Base-by-base conservation (phyloP, 768 basidiomycete genomes). In the Tylopilus sp. region DNA sequence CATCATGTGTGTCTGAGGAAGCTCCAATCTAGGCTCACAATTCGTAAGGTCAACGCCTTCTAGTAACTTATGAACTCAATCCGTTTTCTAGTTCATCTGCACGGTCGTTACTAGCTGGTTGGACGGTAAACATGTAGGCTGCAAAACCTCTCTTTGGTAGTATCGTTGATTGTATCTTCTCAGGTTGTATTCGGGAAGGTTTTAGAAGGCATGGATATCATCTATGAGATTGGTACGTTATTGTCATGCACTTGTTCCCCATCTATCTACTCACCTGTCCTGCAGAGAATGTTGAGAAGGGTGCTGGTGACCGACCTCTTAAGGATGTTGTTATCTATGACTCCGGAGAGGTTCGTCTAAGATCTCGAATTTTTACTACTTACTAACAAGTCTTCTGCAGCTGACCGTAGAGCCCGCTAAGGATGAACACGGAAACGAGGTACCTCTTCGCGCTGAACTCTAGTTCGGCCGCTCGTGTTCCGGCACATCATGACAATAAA, bases 131-230 rank as follows among this genome's bases (percentile, higher is more conserved):
- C 94, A 96, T 62, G 92, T 89, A 67, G 47, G 80, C 69, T 7
- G 37, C 16, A 14, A 9, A 26, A 17, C 2, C 6, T 9, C n/a
- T 42, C 22, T 22, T 14, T 36, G 1, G 0, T 8, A 26, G 1
- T 8, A n/a, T 47, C 8, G n/a, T 24, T 57, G 41, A 69, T 44
- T n/a, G 50, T 48, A 29, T 51, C 6, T 57, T 49, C 37, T 16
- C 61, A 90, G 87, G 89, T 97, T 64, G 95, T 98, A 34, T 97
- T 98, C 58, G 96, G 96, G 48, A 84, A 84, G 61, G 89, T 98
- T 47, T 54, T 97, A 30, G 92, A 97, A 53, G 96, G 96, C 44
- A 89, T 96, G 89, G 88, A 95, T 57, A 74, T 98, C 52, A 78
- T 98, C 33, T 66, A 75, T 53, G 70, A 73, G 11, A 92, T 98